Conservation (phyloP, 768 basidiomycete species). For the Phanerodontia chrysosporium region DNA sequence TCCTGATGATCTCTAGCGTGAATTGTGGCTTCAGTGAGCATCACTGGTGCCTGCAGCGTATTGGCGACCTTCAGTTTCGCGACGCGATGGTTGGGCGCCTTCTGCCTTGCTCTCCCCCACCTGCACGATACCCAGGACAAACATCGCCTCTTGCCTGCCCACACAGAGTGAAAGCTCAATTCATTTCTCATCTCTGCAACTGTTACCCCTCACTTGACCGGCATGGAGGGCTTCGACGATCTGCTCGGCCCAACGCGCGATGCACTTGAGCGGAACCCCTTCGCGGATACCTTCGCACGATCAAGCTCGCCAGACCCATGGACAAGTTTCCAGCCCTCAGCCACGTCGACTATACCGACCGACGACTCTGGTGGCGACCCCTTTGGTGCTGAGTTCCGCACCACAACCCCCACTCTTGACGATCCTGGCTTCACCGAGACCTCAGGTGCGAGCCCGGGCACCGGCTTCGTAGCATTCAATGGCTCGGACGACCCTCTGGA, state of each 20-base stretch:
- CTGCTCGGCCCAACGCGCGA: constrained; percentile 52
- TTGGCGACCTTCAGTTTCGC: not conserved
- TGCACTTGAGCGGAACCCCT: constrained; percentile 71
- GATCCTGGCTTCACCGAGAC: constrained; percentile 15
- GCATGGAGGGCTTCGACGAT: constrained; percentile 79
- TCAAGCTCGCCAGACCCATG: constrained; percentile 75
- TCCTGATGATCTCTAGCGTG: not conserved
- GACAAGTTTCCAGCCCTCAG: constrained; percentile 51
- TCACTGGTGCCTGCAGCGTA: no score
- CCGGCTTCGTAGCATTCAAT: not conserved
- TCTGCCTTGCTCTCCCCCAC: not conserved
- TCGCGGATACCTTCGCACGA: constrained; percentile 69
- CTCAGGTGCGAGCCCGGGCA: not conserved
- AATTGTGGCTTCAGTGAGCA: no score
- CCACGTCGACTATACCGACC: constrained; percentile 16
- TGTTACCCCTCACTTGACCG: not conserved
- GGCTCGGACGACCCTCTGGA: constrained; percentile 38
- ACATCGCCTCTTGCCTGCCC: not conserved
- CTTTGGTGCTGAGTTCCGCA: constrained; percentile 14
- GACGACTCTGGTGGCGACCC: constrained; percentile 13
- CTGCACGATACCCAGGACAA: not conserved
- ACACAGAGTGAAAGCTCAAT: not conserved
- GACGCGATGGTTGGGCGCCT: not conserved
- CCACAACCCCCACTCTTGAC: constrained; percentile 15
- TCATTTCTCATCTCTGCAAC: not conserved